Evolutionary conservation across 306 rosid species (phyloP).

Genomic region (Corylus americana): DNA sequence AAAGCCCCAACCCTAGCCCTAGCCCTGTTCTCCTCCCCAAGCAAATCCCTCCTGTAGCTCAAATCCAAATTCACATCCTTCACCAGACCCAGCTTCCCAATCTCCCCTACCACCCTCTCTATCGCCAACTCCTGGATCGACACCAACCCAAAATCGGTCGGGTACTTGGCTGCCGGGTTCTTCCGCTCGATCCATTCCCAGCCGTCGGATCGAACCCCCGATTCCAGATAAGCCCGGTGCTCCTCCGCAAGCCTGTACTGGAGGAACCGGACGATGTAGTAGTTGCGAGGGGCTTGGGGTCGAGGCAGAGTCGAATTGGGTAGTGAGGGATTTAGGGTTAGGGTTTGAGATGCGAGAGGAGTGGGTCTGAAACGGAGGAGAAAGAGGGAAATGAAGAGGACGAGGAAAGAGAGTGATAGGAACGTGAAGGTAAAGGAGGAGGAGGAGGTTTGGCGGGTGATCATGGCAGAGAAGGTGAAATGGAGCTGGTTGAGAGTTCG

Average conservation of each 20-base stretch:
- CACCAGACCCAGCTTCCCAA: constrained; percentile 56
- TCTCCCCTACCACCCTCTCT: constrained; percentile 38
- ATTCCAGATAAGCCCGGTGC: constrained; percentile 62
- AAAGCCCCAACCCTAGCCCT: constrained; percentile 56
- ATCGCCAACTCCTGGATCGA: constrained; percentile 55
- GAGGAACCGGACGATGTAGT: constrained; percentile 72
- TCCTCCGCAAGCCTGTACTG: constrained; percentile 56
- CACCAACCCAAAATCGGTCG: constrained; percentile 86
- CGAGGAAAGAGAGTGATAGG: constrained; percentile 26
- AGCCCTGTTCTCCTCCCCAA: constrained; percentile 25
- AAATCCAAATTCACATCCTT: constrained; percentile 78
- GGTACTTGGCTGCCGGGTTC: constrained; percentile 73
- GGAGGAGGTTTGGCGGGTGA: constrained; percentile 22
- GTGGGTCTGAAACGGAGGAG: constrained; percentile 37
- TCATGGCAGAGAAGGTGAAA: constrained; percentile 33
- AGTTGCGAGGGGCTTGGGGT: constrained; percentile 30
- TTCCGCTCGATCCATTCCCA: constrained; percentile 90
- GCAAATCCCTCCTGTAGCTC: constrained; percentile 64
- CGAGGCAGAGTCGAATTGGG: constrained; percentile 22
- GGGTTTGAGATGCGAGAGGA: constrained; percentile 35
- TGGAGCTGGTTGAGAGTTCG: constrained; percentile 11
- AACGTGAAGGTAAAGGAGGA: not conserved
- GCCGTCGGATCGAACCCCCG: constrained; percentile 48
- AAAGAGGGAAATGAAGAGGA: constrained; percentile 40
- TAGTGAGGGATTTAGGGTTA: constrained; percentile 25